Evolutionary conservation across 2,329 filamentous ascomycete genomes (phyloP), one percentile per base, ranked within the genome.

Genomic region (Trichoderma guizhouense): DNA sequence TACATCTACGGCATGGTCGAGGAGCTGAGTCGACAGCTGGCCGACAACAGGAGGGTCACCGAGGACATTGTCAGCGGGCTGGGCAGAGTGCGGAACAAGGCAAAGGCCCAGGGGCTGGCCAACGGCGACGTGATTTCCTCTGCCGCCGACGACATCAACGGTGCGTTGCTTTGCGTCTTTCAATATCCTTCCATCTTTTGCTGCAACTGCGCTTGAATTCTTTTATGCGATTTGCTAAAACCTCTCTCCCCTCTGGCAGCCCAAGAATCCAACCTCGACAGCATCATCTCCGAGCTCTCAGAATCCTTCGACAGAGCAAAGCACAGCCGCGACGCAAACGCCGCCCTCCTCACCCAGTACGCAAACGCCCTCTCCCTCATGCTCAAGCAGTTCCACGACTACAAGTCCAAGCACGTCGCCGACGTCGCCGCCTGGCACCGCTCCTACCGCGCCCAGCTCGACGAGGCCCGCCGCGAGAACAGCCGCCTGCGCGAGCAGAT

Each of bases 1-100:
- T 89, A 90, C 80, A 90, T 92, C 77, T 91, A 91, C 78, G 84
- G 85, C 74, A 89, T 91, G 87, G 89, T 92, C 12, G 90, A 92
- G 77, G 88, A 90, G 78, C 83, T 91, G 62, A 90, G 89, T 76
- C 86, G 87, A 39, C 88, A 90, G 77, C 83, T 91, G 34, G 86
- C 88, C 14, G 88, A 90, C 66, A 90, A 90, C 78, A 84, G 88
- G 74, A 84, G 86, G 55, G 86, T 87, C 47, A 87, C 89, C n/a
- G 87, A 90, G 74, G 87, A 90, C 30, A 90, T 92, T 61, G 88
- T 91, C 64, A 84, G 83, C n/a, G 88, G 88, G 53, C 84, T 91
- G 55, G 90, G 90, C 32, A 85, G 86, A 71, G 88, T 92, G 74
- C 87, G 89, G 72, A 86, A 84, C 76, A 85, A 84, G 60, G 89